Evolutionary conservation across 345 rosid genomes (phyloP), one percentile per base, ranked within the genome.

Genomic region (Euphorbia tirucalli): DNA sequence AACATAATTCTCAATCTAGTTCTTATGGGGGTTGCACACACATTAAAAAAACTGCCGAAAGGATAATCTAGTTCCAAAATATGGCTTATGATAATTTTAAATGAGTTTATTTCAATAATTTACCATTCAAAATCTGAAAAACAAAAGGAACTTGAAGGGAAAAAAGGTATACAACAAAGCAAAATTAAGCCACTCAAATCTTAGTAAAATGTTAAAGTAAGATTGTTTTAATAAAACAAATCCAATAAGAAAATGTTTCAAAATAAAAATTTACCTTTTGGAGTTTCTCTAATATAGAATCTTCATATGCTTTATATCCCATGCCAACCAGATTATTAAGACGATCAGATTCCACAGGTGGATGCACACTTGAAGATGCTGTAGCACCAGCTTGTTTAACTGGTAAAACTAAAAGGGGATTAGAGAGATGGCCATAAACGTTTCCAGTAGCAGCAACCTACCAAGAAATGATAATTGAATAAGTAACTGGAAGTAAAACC

Each of bases 381-480:
- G 84, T 61, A 52, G 79, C 83, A 7, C 69, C 57, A 32, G 83
- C 78, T 43, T 79, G 88, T 70, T 87, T 85, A 71, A 92, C 90
- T 57, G 97, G 95, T 52, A 92, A 70, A 16, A 92, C 95, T 1
- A 92, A 82, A 74, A 94, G 79, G 24, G 98, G 96, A 73, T 90
- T 94, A 4, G 86, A 85, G 43, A 90, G 83, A 82, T 79, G 74
- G 7, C 95, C 97, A 44, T 81, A 86, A 57, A 90, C 75, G 19
- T 65, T 81, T 71, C 89, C 81, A 2, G 86, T 83, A 39, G 98
- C 97, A 71, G 91, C 90, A 71, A 77, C 84, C 98, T 93, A 67
- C 24, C 67, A 77, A 71, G 22, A 35, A 67, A 65, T 1, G 58
- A 70, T 41, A 66, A 15, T 59, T 24, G 65, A 28, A 61, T 60